A percentile compares a stretch with the other conserved stretches of the same genome.
Conservation (phyloP, 805 yeast genomes). For the Candida ulmi region DNA sequence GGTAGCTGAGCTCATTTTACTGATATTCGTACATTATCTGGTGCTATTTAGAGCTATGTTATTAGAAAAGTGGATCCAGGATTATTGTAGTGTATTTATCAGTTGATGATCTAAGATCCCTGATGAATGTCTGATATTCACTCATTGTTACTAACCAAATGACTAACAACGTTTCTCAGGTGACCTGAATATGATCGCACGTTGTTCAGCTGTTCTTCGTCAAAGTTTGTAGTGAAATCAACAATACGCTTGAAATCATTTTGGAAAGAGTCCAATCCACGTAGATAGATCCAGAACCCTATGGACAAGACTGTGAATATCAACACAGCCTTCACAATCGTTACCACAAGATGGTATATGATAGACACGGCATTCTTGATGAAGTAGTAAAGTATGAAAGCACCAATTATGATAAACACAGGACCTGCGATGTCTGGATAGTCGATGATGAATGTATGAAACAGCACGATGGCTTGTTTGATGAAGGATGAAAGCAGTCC, state of each 20-base stretch:
- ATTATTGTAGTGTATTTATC: too few species aligned
- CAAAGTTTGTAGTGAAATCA: conserved; percentile 2
- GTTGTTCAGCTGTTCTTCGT: background rate
- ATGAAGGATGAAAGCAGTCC: background rate
- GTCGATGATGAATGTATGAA: conserved; percentile 18
- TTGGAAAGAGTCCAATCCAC: conserved; percentile 42
- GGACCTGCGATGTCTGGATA: conserved; percentile 27
- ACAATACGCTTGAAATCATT: conserved; percentile 45
- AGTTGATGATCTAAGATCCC: too few species aligned
- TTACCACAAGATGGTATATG: conserved; percentile 13
- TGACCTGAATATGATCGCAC: background rate
- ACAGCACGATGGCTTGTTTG: conserved; percentile 7
- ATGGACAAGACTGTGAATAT: conserved; percentile 15
- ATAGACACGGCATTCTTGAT: conserved; percentile 24
- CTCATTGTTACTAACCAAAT: too few species aligned
- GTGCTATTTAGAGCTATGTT: too few species aligned
- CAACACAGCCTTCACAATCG: conserved; percentile 24
- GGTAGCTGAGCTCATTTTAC: too few species aligned
- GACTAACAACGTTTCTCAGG: too few species aligned
- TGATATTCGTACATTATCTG: too few species aligned
- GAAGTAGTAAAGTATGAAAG: conserved; percentile 23
- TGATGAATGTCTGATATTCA: too few species aligned
- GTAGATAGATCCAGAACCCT: conserved; percentile 24
- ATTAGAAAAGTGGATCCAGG: too few species aligned
- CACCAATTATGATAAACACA: conserved; percentile 14